phyloP scores from a whole-genome alignment of 2,329 filamentous ascomycete genomes.

The Eutypa lata region DNA sequence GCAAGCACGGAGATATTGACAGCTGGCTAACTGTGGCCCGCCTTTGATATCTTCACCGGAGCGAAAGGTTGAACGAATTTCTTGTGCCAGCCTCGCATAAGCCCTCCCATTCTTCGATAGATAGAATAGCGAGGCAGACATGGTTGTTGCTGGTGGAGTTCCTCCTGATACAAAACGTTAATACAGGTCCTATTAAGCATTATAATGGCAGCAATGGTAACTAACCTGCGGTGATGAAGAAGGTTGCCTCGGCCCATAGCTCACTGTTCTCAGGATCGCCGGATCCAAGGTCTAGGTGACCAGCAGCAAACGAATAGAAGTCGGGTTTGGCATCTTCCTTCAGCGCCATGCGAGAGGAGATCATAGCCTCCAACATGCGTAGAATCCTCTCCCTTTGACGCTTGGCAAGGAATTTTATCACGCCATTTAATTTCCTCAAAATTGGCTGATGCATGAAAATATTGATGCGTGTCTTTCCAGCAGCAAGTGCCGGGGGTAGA shows the following conservation, averaged over 20 bases:
- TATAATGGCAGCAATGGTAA: background rate
- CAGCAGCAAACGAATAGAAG: background rate
- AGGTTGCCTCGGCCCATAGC: background rate
- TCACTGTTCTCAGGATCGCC: background rate
- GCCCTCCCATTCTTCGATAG: background rate
- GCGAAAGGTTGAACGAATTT: background rate
- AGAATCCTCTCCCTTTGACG: background rate
- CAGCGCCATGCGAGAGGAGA: background rate
- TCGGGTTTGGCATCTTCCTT: background rate
- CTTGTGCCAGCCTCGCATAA: background rate
- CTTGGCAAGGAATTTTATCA: background rate
- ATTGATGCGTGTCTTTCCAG: background rate
- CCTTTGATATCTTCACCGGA: background rate
- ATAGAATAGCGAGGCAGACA: background rate
- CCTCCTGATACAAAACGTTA: background rate
- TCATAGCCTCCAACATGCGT: slow-evolving; percentile 1
- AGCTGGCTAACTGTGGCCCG: background rate
- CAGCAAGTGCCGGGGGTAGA: background rate
- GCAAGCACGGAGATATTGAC: background rate
- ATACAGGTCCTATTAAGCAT: background rate
- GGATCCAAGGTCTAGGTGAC: background rate
- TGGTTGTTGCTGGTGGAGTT: background rate
- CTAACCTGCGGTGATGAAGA: background rate
- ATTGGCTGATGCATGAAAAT: slow-evolving; percentile 2
- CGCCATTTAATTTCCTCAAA: background rate